phyloP scores from a whole-genome alignment of 2,329 filamentous ascomycete genomes.

The Diaporthe amygdali region DNA sequence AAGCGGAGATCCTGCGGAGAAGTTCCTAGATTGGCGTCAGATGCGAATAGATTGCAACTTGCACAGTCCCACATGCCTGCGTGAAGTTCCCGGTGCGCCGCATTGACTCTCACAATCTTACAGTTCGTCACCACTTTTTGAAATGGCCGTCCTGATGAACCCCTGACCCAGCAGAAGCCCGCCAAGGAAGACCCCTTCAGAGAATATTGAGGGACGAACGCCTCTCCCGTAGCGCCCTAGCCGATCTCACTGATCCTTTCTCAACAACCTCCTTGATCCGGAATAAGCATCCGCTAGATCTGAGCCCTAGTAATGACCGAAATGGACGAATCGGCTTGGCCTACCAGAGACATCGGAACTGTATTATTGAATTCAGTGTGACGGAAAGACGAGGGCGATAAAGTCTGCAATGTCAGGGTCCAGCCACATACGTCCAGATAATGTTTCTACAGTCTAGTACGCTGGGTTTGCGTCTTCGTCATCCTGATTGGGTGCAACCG shows the following conservation, averaged over 20 bases:
- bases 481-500: neutral
- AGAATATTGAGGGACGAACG: conserved; percentile 1
- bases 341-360: neutral
- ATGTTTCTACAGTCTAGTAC: neutral
- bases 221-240: neutral
- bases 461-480: neutral
- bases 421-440: neutral
- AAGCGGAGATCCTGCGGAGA: neutral
- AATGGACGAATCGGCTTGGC: neutral
- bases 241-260: conserved; percentile 1
- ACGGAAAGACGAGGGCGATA: neutral
- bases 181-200: conserved; percentile 2
- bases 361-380: neutral
- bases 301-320: neutral
- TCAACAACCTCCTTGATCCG: neutral
- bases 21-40: neutral
- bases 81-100: neutral
- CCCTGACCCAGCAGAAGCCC: neutral
- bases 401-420: neutral
- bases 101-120: neutral
- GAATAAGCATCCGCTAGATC: neutral
- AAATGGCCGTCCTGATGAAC: neutral
- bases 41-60: neutral
- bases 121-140: neutral
- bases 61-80: neutral